phyloP scores from a whole-genome alignment of 2,329 filamentous ascomycete genomes.

The Aspergillus brasiliensis region DNA sequence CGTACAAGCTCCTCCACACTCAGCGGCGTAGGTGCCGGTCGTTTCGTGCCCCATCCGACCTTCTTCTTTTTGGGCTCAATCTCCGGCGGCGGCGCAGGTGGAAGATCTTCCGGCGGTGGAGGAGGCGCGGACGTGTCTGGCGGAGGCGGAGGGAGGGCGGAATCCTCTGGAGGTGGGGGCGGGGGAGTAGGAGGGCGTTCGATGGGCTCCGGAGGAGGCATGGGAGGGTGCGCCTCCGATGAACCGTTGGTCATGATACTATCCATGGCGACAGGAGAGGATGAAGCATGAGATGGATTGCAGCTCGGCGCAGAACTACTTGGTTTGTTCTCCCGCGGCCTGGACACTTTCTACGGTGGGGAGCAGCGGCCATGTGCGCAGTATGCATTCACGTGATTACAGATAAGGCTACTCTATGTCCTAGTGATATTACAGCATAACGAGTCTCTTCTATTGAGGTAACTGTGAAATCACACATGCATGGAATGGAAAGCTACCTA shows the following conservation, averaged over 20 bases:
- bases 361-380: not conserved
- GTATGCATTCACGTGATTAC: not conserved
- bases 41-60: slow-evolving; percentile 53
- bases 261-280: slow-evolving; percentile 33
- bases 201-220: slow-evolving; percentile 40
- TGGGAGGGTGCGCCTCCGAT: slow-evolving; percentile 26
- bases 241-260: slow-evolving; percentile 33
- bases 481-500: slow-evolving; percentile 20
- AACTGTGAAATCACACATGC: not conserved
- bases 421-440: not conserved
- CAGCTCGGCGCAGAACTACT: not conserved
- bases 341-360: not conserved
- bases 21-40: slow-evolving; percentile 55
- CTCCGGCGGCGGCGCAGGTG: slow-evolving; percentile 44
- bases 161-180: slow-evolving; percentile 42
- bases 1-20: slow-evolving; percentile 84
- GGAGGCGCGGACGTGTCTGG: slow-evolving; percentile 38
- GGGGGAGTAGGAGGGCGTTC: slow-evolving; percentile 45
- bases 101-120: slow-evolving; percentile 44
- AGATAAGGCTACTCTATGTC: not conserved
- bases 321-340: no score
- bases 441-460: no score
- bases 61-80: slow-evolving; percentile 57
- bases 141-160: slow-evolving; percentile 46
- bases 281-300: not conserved